Conservation (phyloP, 495 filamentous ascomycete genomes). For the Sabuloglossum arenarium region DNA sequence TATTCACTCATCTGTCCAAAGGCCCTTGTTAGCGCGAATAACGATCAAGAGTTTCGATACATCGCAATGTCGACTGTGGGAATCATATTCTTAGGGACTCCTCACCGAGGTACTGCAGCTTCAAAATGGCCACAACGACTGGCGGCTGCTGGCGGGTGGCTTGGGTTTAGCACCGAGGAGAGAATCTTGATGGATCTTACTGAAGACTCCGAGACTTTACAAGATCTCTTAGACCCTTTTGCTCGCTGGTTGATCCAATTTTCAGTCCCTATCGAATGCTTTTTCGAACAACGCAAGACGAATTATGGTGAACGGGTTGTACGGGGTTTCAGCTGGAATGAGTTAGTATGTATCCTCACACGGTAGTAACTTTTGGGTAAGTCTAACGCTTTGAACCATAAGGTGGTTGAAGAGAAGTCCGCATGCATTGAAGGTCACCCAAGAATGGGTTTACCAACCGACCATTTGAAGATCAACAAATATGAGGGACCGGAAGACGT, state of each 20-base stretch:
- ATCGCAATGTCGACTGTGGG: neutral
- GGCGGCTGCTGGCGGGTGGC: neutral
- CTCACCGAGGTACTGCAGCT: neutral
- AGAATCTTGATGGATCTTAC: neutral
- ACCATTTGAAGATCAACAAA: constrained; percentile 1
- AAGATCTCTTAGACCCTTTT: neutral
- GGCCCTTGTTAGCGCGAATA: neutral
- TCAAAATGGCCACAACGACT: neutral
- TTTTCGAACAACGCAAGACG: neutral
- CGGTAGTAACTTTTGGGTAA: neutral
- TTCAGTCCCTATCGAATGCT: neutral
- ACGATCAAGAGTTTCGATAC: neutral
- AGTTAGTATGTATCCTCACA: neutral
- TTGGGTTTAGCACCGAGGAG: neutral
- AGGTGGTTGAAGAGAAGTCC: neutral
- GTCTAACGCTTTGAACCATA: neutral
- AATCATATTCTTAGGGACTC: constrained; percentile 5
- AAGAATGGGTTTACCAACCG: neutral
- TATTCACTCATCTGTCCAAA: neutral
- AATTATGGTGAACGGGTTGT: neutral
- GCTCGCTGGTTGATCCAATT: neutral
- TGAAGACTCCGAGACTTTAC: neutral
- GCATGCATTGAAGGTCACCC: neutral
- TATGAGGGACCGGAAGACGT: neutral
- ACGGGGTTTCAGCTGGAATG: neutral